These are phyloP conservation scores for Microcos paniculata DNA, from an alignment of 345 rosid species.

Conservation along the genomic window DNA sequence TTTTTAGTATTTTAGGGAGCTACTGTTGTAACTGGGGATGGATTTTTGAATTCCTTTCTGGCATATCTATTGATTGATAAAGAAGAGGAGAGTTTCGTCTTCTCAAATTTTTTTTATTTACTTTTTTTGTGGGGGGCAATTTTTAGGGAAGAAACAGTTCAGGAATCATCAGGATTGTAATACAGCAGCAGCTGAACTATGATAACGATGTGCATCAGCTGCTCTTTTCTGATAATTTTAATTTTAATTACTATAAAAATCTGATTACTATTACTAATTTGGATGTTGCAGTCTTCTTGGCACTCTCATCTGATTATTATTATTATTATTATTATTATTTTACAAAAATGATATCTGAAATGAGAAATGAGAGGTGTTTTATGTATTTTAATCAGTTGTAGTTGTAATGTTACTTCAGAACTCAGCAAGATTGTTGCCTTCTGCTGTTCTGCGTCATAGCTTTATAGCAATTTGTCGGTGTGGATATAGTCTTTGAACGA, in stretches of 20 bases:
- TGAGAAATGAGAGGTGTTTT: too few species aligned
- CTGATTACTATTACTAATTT: not conserved
- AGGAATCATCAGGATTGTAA: not conserved
- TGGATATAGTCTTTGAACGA: too few species aligned
- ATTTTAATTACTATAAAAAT: not conserved
- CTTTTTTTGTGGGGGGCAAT: not conserved
- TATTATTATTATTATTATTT: too few species aligned
- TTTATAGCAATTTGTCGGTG: too few species aligned
- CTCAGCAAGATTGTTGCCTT: too few species aligned
- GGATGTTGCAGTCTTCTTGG: too few species aligned
- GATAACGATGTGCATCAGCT: not conserved
- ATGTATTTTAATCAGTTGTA: too few species aligned
- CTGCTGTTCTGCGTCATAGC: too few species aligned
- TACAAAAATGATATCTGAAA: too few species aligned
- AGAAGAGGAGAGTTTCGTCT: not conserved
- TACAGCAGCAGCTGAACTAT: not conserved
- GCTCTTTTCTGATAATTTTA: not conserved
- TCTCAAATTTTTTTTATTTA: not conserved
- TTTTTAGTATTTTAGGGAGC: not conserved
- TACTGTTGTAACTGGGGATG: not conserved
- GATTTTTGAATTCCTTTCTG: not conserved
- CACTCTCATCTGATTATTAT: too few species aligned
- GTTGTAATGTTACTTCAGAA: too few species aligned
- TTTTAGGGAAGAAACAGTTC: not conserved
- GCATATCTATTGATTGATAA: constrained; percentile 3